Evolutionary conservation across 2,329 filamentous ascomycete species (phyloP).

Genomic region (Parascedosporium putredinis): DNA sequence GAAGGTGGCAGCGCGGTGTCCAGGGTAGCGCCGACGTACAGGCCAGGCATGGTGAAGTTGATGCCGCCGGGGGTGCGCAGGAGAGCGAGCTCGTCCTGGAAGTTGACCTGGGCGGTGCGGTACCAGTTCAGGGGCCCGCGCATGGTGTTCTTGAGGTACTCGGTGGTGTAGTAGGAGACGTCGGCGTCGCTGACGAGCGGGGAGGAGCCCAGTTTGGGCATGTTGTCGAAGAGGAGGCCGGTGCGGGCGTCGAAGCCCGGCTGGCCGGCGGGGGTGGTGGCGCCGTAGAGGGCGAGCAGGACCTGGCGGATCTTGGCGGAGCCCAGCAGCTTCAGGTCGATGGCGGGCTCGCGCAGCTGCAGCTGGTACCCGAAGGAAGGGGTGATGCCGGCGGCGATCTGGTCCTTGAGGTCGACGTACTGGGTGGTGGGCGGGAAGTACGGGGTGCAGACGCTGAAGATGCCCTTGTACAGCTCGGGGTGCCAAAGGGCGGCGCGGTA

Average conservation of each 20-base stretch:
- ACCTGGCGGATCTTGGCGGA: conserved; percentile 58
- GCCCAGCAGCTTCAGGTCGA: conserved; percentile 48
- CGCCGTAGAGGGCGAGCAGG: conserved; percentile 62
- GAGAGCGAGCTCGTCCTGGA: conserved; percentile 58
- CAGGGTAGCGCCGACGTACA: conserved; percentile 63
- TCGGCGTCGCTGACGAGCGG: conserved; percentile 57
- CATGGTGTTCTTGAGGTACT: conserved; percentile 62
- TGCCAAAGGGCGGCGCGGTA: conserved; percentile 67
- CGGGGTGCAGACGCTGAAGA: conserved; percentile 76
- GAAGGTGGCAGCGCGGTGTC: conserved; percentile 64
- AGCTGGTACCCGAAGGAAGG: conserved; percentile 77
- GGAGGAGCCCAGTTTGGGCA: conserved; percentile 47
- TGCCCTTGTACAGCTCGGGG: conserved; percentile 58
- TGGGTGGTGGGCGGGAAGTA: conserved; percentile 44
- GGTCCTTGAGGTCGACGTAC: conserved; percentile 48
- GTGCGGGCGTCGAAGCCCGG: conserved; percentile 44
- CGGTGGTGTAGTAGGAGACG: conserved; percentile 65
- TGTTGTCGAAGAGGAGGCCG: conserved; percentile 54
- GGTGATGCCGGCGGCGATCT: conserved; percentile 42
- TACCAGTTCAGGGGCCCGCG: conserved; percentile 85
- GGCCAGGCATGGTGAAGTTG: conserved; percentile 46
- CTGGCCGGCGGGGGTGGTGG: conserved; percentile 43
- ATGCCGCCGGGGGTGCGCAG: conserved; percentile 42
- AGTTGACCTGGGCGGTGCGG: conserved; percentile 63
- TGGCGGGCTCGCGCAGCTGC: conserved; percentile 59